Base-by-base conservation (phyloP, 768 basidiomycete genomes). In the Collybia sordida region DNA sequence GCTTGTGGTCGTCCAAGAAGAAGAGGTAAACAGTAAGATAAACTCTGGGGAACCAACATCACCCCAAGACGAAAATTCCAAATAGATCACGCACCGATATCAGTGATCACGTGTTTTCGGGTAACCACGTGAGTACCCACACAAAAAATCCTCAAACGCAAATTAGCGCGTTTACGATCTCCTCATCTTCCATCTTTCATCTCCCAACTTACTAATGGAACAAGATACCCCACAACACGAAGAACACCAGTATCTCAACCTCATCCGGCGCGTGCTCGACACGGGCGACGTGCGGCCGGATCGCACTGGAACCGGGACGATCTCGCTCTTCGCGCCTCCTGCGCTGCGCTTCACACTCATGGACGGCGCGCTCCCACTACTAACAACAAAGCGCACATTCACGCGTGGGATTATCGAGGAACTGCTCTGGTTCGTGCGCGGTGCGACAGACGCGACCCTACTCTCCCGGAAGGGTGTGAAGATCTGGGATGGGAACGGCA, bases 401-500 rank as follows among this genome's bases (percentile, higher is more conserved):
- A 70, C 90, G 21, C 86, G 90, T 23, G 96, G 93, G 0, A 95
- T 99, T 35, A 69, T 91, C 18, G 94, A 95, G 62, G 96, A 98
- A 58, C 82, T 99, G 1, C 75, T 98, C 6, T 99, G 96, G 96
- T 99, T 99, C 61, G 71, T 97, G 14, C 73, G 75, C 31, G 95
- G 96, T 1, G 78, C 75, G 6, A 98, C 95, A 0, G 93, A 97
- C 69, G 83, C 90, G 0, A 84, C 72, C 4, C 57, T 85, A 0
- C 78, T 99, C 35, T 82, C 85, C 1, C 75, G 79, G 24, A 90
- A 90, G 64, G 93, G 92, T 45, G 81, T 98, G 53, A 90, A 90
- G 66, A 98, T 99, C 59, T 99, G 97, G 97, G 94, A 98, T 64
- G 94, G 95, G 0, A 98, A 99, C 56, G 95, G 93, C 6, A 88